A percentile compares a stretch with the other conserved stretches of the same genome.
Evolutionary conservation across 1,284 basidiomycete species (phyloP).

Genomic region (Cerrena zonata): DNA sequence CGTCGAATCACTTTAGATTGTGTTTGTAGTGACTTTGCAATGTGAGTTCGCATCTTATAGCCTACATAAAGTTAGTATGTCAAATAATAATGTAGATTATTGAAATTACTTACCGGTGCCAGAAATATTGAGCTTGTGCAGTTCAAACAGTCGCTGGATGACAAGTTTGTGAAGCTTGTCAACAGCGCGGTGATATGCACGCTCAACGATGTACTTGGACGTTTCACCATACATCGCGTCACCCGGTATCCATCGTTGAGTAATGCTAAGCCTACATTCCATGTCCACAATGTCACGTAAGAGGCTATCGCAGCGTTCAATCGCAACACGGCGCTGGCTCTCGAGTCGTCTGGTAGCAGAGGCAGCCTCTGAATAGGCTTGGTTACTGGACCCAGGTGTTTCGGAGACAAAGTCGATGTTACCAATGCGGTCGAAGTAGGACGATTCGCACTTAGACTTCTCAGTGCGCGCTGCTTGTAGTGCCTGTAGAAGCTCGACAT

Average conservation of each 20-base stretch:
- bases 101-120: conserved; percentile 18
- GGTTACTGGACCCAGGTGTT: neutral
- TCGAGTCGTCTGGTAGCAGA: conserved; percentile 11
- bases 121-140: conserved; percentile 23
- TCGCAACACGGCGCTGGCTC: neutral
- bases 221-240: conserved; percentile 14
- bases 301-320: conserved; percentile 4
- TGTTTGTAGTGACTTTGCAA: conserved; percentile 15
- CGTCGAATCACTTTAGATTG: conserved; percentile 13
- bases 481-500: conserved; percentile 13
- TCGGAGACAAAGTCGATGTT: neutral
- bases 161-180: conserved; percentile 23
- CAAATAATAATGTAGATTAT: neutral
- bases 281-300: conserved; percentile 11
- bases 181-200: conserved; percentile 20
- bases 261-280: conserved; percentile 19
- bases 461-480: too few relatives aligned
- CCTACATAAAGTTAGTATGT: conserved; percentile 8
- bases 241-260: too few relatives aligned
- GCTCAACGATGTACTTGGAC: conserved; percentile 10
- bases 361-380: neutral
- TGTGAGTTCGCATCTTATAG: conserved; percentile 18
- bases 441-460: neutral
- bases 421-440: neutral
- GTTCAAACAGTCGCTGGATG: too few relatives aligned